A percentile compares a stretch with the other conserved stretches of the same genome.
Evolutionary conservation across 2,329 filamentous ascomycete genomes (phyloP).

Genomic region (Colletotrichum incanum): DNA sequence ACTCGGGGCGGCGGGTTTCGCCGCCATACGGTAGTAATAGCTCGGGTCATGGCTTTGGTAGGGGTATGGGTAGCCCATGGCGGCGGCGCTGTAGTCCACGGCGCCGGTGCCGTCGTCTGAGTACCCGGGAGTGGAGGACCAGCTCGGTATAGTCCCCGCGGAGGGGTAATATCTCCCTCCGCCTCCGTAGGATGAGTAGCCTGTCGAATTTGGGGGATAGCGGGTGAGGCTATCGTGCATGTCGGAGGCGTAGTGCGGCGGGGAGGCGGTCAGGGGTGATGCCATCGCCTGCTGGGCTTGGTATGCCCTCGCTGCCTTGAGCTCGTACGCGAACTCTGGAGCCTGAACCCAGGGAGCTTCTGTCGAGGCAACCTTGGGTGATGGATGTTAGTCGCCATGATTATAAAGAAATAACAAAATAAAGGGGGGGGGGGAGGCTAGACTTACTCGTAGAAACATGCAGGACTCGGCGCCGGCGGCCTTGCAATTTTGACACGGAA

Average conservation of each 20-base stretch:
- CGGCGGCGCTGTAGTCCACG: slow-evolving; percentile 54
- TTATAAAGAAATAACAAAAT: not conserved
- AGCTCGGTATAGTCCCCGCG: slow-evolving; percentile 49
- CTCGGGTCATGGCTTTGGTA: slow-evolving; percentile 54
- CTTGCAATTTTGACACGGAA: slow-evolving; percentile 87
- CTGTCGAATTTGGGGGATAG: slow-evolving; percentile 51
- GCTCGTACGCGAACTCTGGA: slow-evolving; percentile 55
- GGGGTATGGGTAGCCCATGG: slow-evolving; percentile 53
- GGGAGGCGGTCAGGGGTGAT: slow-evolving; percentile 49
- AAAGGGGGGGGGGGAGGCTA: too few relatives aligned
- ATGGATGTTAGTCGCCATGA: not conserved
- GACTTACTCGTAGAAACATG: slow-evolving; percentile 83
- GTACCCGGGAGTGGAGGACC: slow-evolving; percentile 52
- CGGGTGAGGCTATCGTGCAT: slow-evolving; percentile 50
- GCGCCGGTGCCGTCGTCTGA: slow-evolving; percentile 50
- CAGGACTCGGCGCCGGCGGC: slow-evolving; percentile 80
- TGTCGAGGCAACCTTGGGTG: slow-evolving; percentile 55
- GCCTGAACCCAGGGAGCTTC: slow-evolving; percentile 52
- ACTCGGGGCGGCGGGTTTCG: slow-evolving; percentile 45
- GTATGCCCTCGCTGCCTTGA: slow-evolving; percentile 55
- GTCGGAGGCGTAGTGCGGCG: slow-evolving; percentile 54
- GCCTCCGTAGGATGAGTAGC: slow-evolving; percentile 50
- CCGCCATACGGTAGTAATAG: slow-evolving; percentile 51
- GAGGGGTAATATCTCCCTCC: slow-evolving; percentile 55
- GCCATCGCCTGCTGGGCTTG: slow-evolving; percentile 48